Evolutionary conservation across 2,329 filamentous ascomycete species (phyloP).

Genomic region (Verticillium tricorpus): DNA sequence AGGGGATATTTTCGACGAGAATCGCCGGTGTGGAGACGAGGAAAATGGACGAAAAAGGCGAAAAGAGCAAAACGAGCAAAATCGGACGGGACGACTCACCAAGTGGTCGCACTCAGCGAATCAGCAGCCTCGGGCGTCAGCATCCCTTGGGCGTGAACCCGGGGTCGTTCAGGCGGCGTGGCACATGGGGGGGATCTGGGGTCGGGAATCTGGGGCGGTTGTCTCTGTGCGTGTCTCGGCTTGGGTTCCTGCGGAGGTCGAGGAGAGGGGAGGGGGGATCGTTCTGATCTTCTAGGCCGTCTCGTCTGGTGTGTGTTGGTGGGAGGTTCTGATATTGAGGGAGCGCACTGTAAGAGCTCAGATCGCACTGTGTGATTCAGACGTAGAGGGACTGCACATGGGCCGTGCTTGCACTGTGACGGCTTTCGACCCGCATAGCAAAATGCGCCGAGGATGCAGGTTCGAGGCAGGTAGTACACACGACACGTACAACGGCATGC

Average conservation of each 20-base stretch:
- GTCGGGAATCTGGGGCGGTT: slow-evolving; percentile 9
- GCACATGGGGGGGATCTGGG: slow-evolving; percentile 8
- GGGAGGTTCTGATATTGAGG: not conserved
- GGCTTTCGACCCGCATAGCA: not conserved
- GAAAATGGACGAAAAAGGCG: not conserved
- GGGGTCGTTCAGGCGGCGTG: not conserved
- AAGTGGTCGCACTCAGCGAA: slow-evolving; percentile 14
- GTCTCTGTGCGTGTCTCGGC: not conserved
- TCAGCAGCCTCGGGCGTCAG: slow-evolving; percentile 4
- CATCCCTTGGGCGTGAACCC: not conserved
- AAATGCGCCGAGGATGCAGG: not conserved
- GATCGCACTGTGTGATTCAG: not conserved
- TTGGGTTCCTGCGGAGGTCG: not conserved
- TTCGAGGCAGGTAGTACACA: not conserved
- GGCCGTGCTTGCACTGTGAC: not conserved
- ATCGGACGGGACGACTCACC: slow-evolving; percentile 8
- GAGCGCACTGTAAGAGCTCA: not conserved
- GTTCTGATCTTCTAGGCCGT: not conserved
- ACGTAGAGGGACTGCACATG: not conserved
- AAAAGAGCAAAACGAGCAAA: not conserved
- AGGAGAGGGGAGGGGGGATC: not conserved
- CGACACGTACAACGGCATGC: not conserved
- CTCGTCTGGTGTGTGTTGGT: not conserved
- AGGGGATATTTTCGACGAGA: slow-evolving; percentile 2
- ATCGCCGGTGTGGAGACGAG: not conserved